Evolutionary conservation across 1,139 yeast species (phyloP), one percentile per base, ranked within the genome.

Genomic region (Tardiomyces blankii): DNA sequence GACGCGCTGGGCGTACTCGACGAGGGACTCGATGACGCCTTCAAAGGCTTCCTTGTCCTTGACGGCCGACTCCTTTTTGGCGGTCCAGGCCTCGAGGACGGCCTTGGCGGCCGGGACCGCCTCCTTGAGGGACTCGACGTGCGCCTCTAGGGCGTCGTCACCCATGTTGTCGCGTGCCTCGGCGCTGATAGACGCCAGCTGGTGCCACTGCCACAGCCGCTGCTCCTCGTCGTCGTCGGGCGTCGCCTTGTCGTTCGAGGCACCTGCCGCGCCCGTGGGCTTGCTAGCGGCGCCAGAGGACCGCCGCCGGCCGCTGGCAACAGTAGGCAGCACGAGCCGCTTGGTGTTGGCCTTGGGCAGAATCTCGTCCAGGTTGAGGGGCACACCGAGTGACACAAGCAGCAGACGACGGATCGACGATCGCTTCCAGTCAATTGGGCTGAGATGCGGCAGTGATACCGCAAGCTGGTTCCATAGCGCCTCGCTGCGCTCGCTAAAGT

Each of bases 1-100:
- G 5, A 30, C 16, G 9, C 35, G 35, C 16, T 30, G 35, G 35
- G 35, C 35, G 16, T 81, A 80, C 18, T 84, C 89, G 35, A 81
- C 80, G 51, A 80, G 66, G 52, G 78, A 79, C 59, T 81, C 87
- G 35, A 82, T 83, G 51, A 82, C 86, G 4, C 78, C 70, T 56
- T 82, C 88, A 56, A 78, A 80, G 13, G 82, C 77, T 45, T 75
- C 77, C 53, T 78, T 76, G 55, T 80, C 82, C 45, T 69, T 70
- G 48, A 67, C 66, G 13, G 72, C 67, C 30, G 66, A 72, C 43
- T 61, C 57, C 46, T 67, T 62, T 54, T 72, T 70, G 48, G 69
- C 61, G 38, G 66, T 69, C 83, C 82, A 80, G 28, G 71, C 64
- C 41, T 75, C 69, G 41, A 74, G 62, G 39, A 76, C 57, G 42